Evolutionary conservation across 169 alveolate species (phyloP), one percentile per base, ranked within the genome.

Genomic region (Plasmodium berghei): DNA sequence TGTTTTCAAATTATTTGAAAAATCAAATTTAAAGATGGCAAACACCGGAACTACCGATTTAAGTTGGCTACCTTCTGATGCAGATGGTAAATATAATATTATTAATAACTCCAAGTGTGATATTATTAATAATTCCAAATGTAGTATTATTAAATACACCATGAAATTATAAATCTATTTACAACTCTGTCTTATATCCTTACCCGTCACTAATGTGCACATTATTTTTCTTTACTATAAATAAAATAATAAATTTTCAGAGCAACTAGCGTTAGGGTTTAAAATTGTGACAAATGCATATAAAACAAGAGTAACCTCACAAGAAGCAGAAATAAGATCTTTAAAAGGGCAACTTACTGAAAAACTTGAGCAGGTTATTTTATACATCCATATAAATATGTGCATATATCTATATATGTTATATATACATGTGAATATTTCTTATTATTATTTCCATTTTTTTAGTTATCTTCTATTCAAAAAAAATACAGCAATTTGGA

Each of bases 181-280:
- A 34, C 8, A 34, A 4, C 5, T 2, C 3, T 34, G 0, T 34
- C 22, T 54, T n/a, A 10, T 63, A 10, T 63, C 22, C n/a, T 1
- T 67, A 67, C n/a, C 5, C 42, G 9, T 22, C 22, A 5, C 49
- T 46, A 10, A 46, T 24, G 4, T 4, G 14, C 66, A 1, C 14
- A 42, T 28, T 26, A 26, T 54, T 61, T 10, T 77, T 28, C 5
- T 59, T 26, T 49, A 22, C 54, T 34, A 34, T 34, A 34, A 34
- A 2, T 34, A 34, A 34, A 34, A 34, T 34, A 34, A 34, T 34
- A 1, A 34, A 26, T 22, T 16, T 24, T 16, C 93, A 95, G 97
- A 95, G 86, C 97, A 95, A 67, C 92, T 95, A 49, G 96, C 97
- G 34, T 80, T 95, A 69, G 97, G 97, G 46, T 91, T 95, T 73